Evolutionary conservation across 768 basidiomycete species (phyloP).

Genomic region (Termitomyces bulborhizus): DNA sequence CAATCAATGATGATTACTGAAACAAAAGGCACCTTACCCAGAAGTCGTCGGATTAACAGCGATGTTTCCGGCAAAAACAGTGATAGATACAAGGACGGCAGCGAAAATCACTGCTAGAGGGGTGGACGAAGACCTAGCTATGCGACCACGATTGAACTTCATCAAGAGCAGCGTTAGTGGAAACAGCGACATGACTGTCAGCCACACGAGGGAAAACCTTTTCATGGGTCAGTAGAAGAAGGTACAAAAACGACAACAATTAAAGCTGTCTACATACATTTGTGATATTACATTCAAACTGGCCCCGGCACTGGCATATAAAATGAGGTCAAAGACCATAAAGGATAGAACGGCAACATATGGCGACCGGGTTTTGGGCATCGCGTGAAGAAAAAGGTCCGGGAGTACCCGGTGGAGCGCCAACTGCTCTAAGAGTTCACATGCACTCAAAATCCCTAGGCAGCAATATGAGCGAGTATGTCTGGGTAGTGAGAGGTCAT

Average conservation of each 20-base stretch:
- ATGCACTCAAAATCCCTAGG: slow-evolving; percentile 50
- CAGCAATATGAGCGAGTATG: background rate
- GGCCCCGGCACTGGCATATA: slow-evolving; percentile 57
- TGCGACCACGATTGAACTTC: slow-evolving; percentile 58
- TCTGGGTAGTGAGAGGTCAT: slow-evolving; percentile 2
- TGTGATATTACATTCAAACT: slow-evolving; percentile 48
- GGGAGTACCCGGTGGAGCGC: slow-evolving; percentile 60
- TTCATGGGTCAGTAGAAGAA: background rate
- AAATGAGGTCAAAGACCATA: slow-evolving; percentile 35
- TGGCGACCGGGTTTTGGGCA: slow-evolving; percentile 47
- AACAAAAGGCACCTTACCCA: slow-evolving; percentile 32
- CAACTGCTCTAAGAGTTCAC: slow-evolving; percentile 52
- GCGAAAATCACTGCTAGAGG: slow-evolving; percentile 33
- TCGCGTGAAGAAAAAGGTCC: slow-evolving; percentile 34
- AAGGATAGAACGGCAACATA: slow-evolving; percentile 49
- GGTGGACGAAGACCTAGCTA: slow-evolving; percentile 37
- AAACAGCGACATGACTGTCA: slow-evolving; percentile 59
- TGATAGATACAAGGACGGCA: slow-evolving; percentile 33
- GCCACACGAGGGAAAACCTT: slow-evolving; percentile 66
- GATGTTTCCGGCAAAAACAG: slow-evolving; percentile 55
- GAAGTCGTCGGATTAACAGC: slow-evolving; percentile 49
- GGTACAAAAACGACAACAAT: background rate
- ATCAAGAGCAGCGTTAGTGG: slow-evolving; percentile 54
- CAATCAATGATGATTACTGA: background rate
- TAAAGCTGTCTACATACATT: slow-evolving; percentile 32